Percentiles rank a stretch among this genome's conserved stretches.
These are phyloP conservation scores for Geotrichum fermentans DNA, from an alignment of 1,139 yeast genomes.

Conservation along the genomic window DNA sequence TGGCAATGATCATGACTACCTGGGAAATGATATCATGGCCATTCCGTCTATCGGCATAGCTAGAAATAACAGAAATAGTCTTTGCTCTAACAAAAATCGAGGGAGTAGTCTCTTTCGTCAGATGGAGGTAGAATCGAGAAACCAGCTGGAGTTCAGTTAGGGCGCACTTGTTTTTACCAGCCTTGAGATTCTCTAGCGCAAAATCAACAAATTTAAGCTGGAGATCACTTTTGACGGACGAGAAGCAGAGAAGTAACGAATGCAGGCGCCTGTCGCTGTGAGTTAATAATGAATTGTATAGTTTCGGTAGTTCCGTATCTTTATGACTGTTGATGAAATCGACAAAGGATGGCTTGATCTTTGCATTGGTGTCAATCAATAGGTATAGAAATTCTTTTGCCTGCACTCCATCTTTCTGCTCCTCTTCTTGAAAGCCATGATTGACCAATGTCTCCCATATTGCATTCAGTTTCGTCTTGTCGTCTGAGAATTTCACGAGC, in stretches of 20 bases:
- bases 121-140: slow-evolving; percentile 14
- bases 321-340: slow-evolving; percentile 5
- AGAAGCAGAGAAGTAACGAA: slow-evolving; percentile 7
- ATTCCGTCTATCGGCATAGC: slow-evolving; percentile 17
- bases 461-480: background rate
- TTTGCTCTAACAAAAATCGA: slow-evolving; percentile 7
- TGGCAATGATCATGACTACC: slow-evolving; percentile 26
- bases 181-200: slow-evolving; percentile 10
- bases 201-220: slow-evolving; percentile 8
- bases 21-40: slow-evolving; percentile 19
- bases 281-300: slow-evolving; percentile 2
- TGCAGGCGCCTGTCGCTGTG: slow-evolving; percentile 10
- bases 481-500: background rate
- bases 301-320: background rate
- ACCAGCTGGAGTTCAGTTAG: slow-evolving; percentile 15
- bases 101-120: slow-evolving; percentile 11
- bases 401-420: background rate
- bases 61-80: slow-evolving; percentile 16
- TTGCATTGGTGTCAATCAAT: slow-evolving; percentile 6
- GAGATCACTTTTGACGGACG: slow-evolving; percentile 1
- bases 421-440: background rate
- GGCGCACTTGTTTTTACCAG: background rate
- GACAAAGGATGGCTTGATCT: slow-evolving; percentile 2
- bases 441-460: slow-evolving; percentile 7
- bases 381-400: slow-evolving; percentile 1